phyloP scores from a whole-genome alignment of 2,329 filamentous ascomycete species.

The Tolypocladium paradoxum region DNA sequence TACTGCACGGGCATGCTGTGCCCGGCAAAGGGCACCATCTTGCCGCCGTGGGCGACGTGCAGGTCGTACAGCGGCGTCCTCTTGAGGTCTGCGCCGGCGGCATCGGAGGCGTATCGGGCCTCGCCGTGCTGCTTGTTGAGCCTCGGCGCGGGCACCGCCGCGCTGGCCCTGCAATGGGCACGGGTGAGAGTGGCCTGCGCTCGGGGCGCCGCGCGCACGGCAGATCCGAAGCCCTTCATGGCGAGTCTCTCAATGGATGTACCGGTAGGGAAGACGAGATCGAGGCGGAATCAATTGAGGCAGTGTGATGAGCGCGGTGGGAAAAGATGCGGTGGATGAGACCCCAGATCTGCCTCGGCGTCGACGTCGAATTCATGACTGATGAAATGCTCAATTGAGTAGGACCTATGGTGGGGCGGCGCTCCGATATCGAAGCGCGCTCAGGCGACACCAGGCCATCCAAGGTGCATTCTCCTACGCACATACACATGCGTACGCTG shows the following conservation, averaged over 20 bases:
- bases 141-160: constrained; percentile 1
- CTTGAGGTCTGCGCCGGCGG: constrained; percentile 25
- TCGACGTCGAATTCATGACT: constrained; percentile 4
- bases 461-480: too few species aligned
- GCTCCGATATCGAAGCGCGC: constrained; percentile 12
- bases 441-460: not conserved
- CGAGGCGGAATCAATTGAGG: not conserved
- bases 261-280: constrained; percentile 1
- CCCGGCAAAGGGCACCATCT: constrained; percentile 95
- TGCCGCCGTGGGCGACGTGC: constrained; percentile 67
- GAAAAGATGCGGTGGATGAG: not conserved
- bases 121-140: constrained; percentile 7
- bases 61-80: constrained; percentile 72
- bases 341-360: not conserved
- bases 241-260: constrained; percentile 1
- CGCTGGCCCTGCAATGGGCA: constrained; percentile 1
- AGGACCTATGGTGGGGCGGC: constrained; percentile 11
- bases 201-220: constrained; percentile 19
- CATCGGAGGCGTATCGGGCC: constrained; percentile 14
- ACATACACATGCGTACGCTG: too few species aligned
- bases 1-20: constrained; percentile 93
- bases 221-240: constrained; percentile 8
- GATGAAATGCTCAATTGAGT: constrained; percentile 7
- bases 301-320: constrained; percentile 1
- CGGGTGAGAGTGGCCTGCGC: constrained; percentile 6